Conservation (phyloP, 2,329 filamentous ascomycete genomes). For the Pezicula carpinea region DNA sequence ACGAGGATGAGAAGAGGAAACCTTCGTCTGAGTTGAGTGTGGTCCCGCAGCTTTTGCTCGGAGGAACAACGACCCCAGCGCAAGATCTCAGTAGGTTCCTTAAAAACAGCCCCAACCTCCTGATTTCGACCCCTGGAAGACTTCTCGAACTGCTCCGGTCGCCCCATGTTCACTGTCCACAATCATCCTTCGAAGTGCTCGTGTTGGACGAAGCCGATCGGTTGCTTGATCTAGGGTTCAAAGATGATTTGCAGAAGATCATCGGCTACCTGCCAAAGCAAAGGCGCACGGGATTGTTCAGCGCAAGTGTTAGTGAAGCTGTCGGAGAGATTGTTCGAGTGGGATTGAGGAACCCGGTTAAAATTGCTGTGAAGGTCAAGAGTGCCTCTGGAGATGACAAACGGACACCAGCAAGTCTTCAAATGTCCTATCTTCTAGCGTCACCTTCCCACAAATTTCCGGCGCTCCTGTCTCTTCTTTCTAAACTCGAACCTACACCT, state of each 20-base stretch:
- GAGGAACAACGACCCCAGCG: constrained; percentile 72
- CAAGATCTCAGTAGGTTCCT: constrained; percentile 86
- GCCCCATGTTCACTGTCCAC: constrained; percentile 79
- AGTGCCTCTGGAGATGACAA: constrained; percentile 74
- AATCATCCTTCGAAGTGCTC: constrained; percentile 85
- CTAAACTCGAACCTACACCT: constrained; percentile 65
- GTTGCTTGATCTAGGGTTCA: constrained; percentile 89
- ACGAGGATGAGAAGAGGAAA: constrained; percentile 47
- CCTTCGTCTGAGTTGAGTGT: constrained; percentile 49
- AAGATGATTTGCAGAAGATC: constrained; percentile 83
- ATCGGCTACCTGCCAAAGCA: constrained; percentile 85
- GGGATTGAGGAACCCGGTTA: constrained; percentile 88
- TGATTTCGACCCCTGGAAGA: constrained; percentile 87
- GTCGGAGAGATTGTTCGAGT: constrained; percentile 90
- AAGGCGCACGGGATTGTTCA: constrained; percentile 87
- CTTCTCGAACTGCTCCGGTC: constrained; percentile 83
- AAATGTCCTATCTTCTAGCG: constrained; percentile 78
- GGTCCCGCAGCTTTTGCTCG: constrained; percentile 82
- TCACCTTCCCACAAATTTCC: constrained; percentile 78
- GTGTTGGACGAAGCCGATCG: constrained; percentile 94
- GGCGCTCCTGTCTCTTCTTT: constrained; percentile 65
- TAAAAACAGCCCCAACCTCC: constrained; percentile 76
- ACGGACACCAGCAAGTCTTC: constrained; percentile 84
- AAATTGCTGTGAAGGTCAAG: constrained; percentile 90
- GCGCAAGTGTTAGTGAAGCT: constrained; percentile 91